Percentiles rank a stretch among this genome's conserved stretches.
Conservation (phyloP, 1,284 basidiomycete species). For the Xerocomus minutiporus region DNA sequence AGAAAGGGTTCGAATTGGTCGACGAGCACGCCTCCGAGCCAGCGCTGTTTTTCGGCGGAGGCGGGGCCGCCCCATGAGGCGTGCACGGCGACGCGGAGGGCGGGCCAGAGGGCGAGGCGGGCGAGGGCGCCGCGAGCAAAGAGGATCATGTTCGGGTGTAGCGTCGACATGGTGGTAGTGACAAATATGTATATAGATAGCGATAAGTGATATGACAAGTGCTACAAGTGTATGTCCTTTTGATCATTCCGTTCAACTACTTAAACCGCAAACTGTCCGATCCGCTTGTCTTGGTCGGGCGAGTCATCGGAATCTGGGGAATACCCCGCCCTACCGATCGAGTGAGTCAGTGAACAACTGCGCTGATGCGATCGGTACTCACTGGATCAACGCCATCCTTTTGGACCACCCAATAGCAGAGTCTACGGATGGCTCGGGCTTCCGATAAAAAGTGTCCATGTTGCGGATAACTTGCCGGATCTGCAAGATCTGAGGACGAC, state of each 20-base stretch:
- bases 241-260: too few species aligned
- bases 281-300: not conserved
- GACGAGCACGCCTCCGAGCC: constrained; percentile 78
- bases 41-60: constrained; percentile 63
- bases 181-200: not conserved
- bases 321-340: not conserved
- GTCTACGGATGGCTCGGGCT: constrained; percentile 34
- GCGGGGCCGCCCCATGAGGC: constrained; percentile 80
- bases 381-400: constrained; percentile 6
- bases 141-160: constrained; percentile 48
- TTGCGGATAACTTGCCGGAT: constrained; percentile 55
- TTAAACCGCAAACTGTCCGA: not conserved
- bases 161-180: constrained; percentile 11
- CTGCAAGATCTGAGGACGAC: constrained; percentile 59
- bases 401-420: constrained; percentile 16
- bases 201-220: not conserved
- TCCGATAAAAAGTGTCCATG: constrained; percentile 67
- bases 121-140: constrained; percentile 83
- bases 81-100: constrained; percentile 76
- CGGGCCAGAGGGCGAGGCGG: constrained; percentile 76
- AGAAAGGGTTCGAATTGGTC: constrained; percentile 71
- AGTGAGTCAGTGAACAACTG: not conserved
- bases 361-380: not conserved
- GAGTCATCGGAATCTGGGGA: not conserved
- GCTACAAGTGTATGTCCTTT: not conserved